phyloP scores from a whole-genome alignment of 2,329 filamentous ascomycete genomes.

The Fusarium pininemorale region DNA sequence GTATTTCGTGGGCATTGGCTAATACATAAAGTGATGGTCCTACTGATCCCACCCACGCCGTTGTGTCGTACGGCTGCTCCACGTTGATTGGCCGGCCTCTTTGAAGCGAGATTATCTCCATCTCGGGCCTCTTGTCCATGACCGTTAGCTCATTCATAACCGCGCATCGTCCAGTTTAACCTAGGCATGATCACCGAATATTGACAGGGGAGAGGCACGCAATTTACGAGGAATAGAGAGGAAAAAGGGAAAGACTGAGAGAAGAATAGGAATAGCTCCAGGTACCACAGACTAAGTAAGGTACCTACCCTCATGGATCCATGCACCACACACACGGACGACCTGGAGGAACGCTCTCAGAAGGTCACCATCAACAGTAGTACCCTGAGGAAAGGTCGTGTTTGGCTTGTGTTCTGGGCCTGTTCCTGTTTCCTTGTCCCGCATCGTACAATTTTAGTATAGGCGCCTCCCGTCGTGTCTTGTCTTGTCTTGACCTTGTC shows the following conservation, averaged over 20 bases:
- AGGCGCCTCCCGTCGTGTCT: conserved; percentile 30
- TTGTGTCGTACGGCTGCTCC: conserved; percentile 36
- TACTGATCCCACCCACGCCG: conserved; percentile 24
- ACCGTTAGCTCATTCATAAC: conserved; percentile 29
- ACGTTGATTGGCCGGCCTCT: conserved; percentile 34
- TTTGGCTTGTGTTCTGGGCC: conserved; percentile 5
- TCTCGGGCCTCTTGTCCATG: conserved; percentile 35
- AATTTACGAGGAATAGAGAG: background rate
- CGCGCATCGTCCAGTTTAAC: conserved; percentile 29
- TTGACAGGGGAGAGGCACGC: conserved; percentile 7
- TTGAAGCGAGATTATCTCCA: conserved; percentile 45
- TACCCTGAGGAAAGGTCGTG: conserved; percentile 10
- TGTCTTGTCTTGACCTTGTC: conserved; percentile 13
- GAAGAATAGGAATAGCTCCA: conserved; percentile 11
- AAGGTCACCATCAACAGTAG: conserved; percentile 19
- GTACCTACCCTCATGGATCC: conserved; percentile 13
- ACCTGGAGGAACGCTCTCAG: conserved; percentile 16
- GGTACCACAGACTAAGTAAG: background rate
- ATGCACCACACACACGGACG: conserved; percentile 11
- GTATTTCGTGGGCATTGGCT: conserved; percentile 33
- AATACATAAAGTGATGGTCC: conserved; percentile 6
- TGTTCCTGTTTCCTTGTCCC: background rate
- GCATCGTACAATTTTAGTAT: conserved; percentile 35
- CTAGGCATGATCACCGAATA: conserved; percentile 21
- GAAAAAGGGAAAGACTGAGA: background rate